Base-by-base conservation (phyloP, 495 filamentous ascomycete genomes). In the Neurospora hispaniola region DNA sequence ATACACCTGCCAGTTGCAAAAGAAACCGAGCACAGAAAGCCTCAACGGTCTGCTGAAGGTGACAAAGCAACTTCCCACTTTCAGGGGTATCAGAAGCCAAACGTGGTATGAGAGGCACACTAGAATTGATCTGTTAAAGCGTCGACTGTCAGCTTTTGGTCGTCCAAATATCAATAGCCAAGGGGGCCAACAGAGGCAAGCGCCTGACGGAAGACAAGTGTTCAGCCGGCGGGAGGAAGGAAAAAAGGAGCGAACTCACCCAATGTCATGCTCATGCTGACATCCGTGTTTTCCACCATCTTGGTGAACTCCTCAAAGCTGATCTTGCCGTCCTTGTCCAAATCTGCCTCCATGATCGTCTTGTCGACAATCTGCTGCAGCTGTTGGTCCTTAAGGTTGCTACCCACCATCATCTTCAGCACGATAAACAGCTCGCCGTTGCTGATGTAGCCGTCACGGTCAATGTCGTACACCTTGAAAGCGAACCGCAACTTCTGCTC, bases 401-500 rank as follows among this genome's bases (percentile, higher is more conserved):
- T 98, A 66, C 96, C 96, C 74, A 99, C 96, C 96, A 99, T 99
- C 96, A 99, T 99, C 90, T 99, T 99, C 75, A 99, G 86, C 78
- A 99, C 96, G 79, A 99, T 98, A 81, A 98, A 99, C 59, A 99
- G 86, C 85, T 99, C 96, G 74, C 96, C 96, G 83, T 99, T 99
- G 84, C 92, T 96, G 77, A 99, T 99, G 82, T 93, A 99, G 6
- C 96, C 96, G 84, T 99, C 96, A 40, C 96, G 91, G 84, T 99
- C 96, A 76, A 99, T 98, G 81, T 99, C 96, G 85, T 99, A 99
- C 69, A 99, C 96, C 82, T 97, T 96, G 89, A 99, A 99, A 62
- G 96, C 96, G 80, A 99, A 99, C 39, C 88, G 90, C 73, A 98
- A 87, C 85, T 99, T 99, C 84, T 99, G 95, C 82, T 97, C 93